Base-by-base conservation (phyloP, 306 rosid species). In the Castanea mollissima region DNA sequence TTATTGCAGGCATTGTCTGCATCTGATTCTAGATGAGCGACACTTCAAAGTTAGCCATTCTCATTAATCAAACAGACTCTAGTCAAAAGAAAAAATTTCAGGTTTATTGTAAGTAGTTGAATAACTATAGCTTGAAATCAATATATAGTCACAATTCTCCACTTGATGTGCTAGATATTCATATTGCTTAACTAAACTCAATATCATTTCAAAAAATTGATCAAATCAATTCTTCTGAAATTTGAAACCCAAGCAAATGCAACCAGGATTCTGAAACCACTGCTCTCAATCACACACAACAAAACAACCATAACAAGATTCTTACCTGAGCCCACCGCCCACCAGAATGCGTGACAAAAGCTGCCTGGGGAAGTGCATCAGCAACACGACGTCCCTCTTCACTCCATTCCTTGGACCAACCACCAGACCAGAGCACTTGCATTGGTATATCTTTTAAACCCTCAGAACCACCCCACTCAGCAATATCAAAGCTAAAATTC, bases 321-420 rank as follows among this genome's bases (percentile, higher is more conserved):
- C 85, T 88, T 76, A 94, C 98, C 97, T 95, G 99, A 82, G 96
- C 88, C 98, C 98, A 92, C 35, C 96, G 87, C 34, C 97, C 93
- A 14, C 98, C 96, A 20, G 97, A 84, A 85, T 95, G 98, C 6
- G 86, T 76, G 69, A 79, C 82, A 83, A 93, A 90, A 32, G 35
- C 81, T 0, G 97, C 97, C 71, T n/a, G 92, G 0, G 96, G 94
- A 79, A 95, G 94, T 5, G 87, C 87, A 7, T 29, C 59, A 1
- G 96, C 92, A 59, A 95, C 87, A 12, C 93, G 91, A n/a, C 51
- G 52, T 54, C 99, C 99, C 76, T 86, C 94, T 2, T 67, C 83
- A n/a, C 80, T 93, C 98, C 99, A 95, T 84, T 91, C 96, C 67
- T 90, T 58, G 34, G 98, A 93, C 97, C 96, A 95, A 67, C 65